phyloP scores from a whole-genome alignment of 2,329 filamentous ascomycete genomes.

The Incumbomyces delicatus region DNA sequence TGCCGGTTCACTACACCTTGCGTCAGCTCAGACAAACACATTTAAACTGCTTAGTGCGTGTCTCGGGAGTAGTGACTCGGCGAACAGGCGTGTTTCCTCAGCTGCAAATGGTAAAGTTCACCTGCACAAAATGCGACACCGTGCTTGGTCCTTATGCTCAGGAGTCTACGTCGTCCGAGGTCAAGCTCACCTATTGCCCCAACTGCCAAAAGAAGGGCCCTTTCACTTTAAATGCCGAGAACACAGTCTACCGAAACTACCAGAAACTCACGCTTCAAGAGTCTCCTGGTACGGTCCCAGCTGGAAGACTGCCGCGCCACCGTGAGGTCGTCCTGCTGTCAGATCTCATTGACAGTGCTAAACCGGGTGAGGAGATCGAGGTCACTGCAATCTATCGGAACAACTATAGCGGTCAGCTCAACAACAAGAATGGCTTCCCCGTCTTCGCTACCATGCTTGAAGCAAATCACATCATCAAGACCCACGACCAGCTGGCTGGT shows the following conservation, averaged over 20 bases:
- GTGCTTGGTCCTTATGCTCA: conserved; percentile 95
- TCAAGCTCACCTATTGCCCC: conserved; percentile 93
- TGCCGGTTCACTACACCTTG: conserved; percentile 89
- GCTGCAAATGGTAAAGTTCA: conserved; percentile 96
- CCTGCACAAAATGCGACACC: conserved; percentile 84
- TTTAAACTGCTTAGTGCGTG: conserved; percentile 87
- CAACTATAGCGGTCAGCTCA: conserved; percentile 94
- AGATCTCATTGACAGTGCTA: conserved; percentile 92
- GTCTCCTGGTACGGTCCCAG: conserved; percentile 91
- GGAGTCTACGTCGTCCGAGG: conserved; percentile 79
- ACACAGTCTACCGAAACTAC: conserved; percentile 97
- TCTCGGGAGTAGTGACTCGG: conserved; percentile 89
- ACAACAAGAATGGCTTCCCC: conserved; percentile 97
- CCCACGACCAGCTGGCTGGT: conserved; percentile 92
- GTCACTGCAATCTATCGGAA: conserved; percentile 95
- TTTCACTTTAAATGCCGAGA: conserved; percentile 91
- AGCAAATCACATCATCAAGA: conserved; percentile 93
- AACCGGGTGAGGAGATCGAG: conserved; percentile 95
- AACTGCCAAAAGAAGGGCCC: conserved; percentile 92
- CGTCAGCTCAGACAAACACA: conserved; percentile 91
- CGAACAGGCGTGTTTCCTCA: conserved; percentile 94
- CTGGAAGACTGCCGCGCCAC: conserved; percentile 84
- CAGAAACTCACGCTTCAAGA: conserved; percentile 96
- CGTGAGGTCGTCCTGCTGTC: conserved; percentile 92
- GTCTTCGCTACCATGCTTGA: conserved; percentile 97